Percentiles rank a stretch among this genome's conserved stretches.
phyloP scores from a whole-genome alignment of 345 rosid genomes.

The Physaria fendleri region DNA sequence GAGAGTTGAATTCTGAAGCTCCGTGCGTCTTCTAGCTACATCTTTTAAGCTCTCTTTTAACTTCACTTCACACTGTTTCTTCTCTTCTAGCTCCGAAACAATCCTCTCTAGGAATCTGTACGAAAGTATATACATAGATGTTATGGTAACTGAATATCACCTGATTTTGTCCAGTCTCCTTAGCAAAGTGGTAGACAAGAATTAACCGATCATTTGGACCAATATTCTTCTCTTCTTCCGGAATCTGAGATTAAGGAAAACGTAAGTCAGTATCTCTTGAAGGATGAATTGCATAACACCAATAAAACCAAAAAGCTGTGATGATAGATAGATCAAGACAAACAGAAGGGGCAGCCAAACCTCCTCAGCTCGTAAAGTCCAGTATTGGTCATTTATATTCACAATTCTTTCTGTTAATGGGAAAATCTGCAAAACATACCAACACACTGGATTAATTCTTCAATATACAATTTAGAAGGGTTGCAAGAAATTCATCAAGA shows the following conservation, averaged over 20 bases:
- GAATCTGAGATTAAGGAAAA: slow-evolving; percentile 43
- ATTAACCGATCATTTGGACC: slow-evolving; percentile 88
- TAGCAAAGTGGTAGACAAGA: slow-evolving; percentile 87
- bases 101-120: slow-evolving; percentile 86
- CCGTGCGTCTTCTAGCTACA: slow-evolving; percentile 71
- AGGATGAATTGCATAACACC: not conserved
- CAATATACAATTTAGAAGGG: not conserved
- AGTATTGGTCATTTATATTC: slow-evolving; percentile 91
- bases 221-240: slow-evolving; percentile 93
- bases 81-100: slow-evolving; percentile 73
- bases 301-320: not conserved
- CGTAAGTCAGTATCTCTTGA: not conserved
- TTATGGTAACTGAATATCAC: slow-evolving; percentile 29
- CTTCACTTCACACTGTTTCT: slow-evolving; percentile 75
- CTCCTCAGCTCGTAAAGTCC: slow-evolving; percentile 99
- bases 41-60: slow-evolving; percentile 78
- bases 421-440: slow-evolving; percentile 56
- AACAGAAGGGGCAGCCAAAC: slow-evolving; percentile 27
- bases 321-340: not conserved
- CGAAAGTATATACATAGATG: slow-evolving; percentile 12
- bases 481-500: not conserved
- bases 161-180: slow-evolving; percentile 77
- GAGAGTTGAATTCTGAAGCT: slow-evolving; percentile 81
- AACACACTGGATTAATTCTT: not conserved
- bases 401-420: slow-evolving; percentile 81